Base-by-base conservation (phyloP, 345 rosid genomes). In the Salix exigua region DNA sequence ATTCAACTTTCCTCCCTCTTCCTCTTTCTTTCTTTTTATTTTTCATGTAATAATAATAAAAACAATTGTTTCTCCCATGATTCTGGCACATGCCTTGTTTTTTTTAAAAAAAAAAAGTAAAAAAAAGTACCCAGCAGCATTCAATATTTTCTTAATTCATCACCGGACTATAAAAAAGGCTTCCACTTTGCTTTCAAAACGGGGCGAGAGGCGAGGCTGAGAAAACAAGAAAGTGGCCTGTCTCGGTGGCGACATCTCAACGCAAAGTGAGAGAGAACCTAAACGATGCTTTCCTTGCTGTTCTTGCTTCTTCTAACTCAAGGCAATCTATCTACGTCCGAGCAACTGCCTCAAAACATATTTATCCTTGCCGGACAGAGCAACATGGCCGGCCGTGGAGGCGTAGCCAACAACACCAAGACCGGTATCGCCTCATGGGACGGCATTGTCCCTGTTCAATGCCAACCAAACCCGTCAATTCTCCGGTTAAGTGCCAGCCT, bases 351-450 rank as follows among this genome's bases (percentile, higher is more conserved):
- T 46, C 37, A 40, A 17, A 73, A 76, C 77, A 63, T 81, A 31
- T 76, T 73, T 37, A 81, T 81, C 50, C 75, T 81, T 4, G 83
- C 83, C 38, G 83, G 83, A 23, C 83, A 81, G 62, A 81, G 83
- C 80, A 81, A 81, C 75, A 81, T 81, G 83, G 83, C 83, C 51
- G 83, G 83, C 30, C 77, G 83, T 5, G 83, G 83, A 40, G 80
- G 83, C 66, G 73, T 80, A 2, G 6, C 62, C 74, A 72, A 68
- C 74, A 10, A 58, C 61, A 68, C 74, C 25, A 46, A 60, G 31
- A 68, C 66, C 66, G 83, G 74, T 4, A 62, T 17, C 6, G 4
- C 37, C 30, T 38, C 53, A 26, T 81, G 83, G 83, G 80, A 81
- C 33, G 71, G 83, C 13, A 18, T 62, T 42, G 83, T 81, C 1